Base-by-base conservation (phyloP, 2,329 filamentous ascomycete genomes). In the Paradendryphiella salina region DNA sequence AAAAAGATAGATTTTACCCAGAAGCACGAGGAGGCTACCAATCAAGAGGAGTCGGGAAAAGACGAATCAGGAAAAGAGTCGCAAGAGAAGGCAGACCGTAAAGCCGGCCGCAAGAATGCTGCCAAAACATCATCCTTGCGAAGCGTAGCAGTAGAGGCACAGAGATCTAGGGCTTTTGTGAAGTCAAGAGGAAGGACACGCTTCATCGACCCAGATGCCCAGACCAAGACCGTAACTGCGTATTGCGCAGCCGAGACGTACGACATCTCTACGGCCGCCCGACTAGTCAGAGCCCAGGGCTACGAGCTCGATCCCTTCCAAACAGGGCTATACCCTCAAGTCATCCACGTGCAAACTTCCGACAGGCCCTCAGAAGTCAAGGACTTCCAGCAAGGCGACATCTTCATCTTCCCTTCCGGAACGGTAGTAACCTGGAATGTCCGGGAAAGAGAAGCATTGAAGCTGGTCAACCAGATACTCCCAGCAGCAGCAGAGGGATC, bases 331-430 rank as follows among this genome's bases (percentile, higher is more conserved):
- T 85, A 82, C 56, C 83, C 84, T 1, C 84, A 87, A 63, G 84
- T 88, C 28, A 77, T 87, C 29, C 85, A 88, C 61, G 74, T 87
- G 11, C 77, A 77, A 47, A 76, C 75, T 6, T 71, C 70, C 0
- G 74, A 75, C 39, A 63, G 70, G 42, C 62, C 71, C 5, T 61
- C 67, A 14, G 69, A 72, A 50, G 66, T 73, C 41, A 72, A 78
- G 76, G 46, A 78, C 79, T 66, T 72, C 82, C 84, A 67, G 31
- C 66, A 68, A 40, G 92, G 91, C 28, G 94, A 99, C 74, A 85
- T 97, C 42, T 97, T 97, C 69, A 86, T 99, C 49, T 99, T 99
- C 61, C 91, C 93, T 7, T 96, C 92, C 0, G 94, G 94, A 9
- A 96, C 92, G 10, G 82, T 97, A 6, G 94, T 97, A 5, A 87